Conservation (phyloP, 768 basidiomycete species). For the Leucosporidium creatinivorum region DNA sequence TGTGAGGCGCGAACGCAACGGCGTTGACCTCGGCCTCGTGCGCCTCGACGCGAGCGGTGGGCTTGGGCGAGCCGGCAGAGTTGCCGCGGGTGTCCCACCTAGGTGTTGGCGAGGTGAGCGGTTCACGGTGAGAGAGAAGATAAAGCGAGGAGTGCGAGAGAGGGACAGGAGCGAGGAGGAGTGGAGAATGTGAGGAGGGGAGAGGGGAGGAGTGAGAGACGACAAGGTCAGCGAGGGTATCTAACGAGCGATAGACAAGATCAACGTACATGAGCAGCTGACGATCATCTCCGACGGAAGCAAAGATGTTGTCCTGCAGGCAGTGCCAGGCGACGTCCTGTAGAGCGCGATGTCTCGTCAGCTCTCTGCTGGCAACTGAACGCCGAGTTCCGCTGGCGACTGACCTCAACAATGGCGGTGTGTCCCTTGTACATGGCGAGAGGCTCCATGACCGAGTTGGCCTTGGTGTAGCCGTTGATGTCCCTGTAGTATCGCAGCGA, state of each 20-base stretch:
- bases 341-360: conserved; percentile 6
- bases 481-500: conserved; percentile 55
- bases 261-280: conserved; percentile 76
- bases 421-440: conserved; percentile 78
- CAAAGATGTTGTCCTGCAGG: conserved; percentile 71
- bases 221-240: neutral
- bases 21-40: conserved; percentile 87
- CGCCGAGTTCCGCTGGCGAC: conserved; percentile 38
- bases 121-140: neutral
- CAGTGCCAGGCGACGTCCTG: conserved; percentile 97
- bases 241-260: conserved; percentile 10
- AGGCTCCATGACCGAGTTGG: conserved; percentile 72
- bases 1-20: conserved; percentile 79
- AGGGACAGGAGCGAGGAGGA: neutral
- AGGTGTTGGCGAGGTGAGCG: neutral
- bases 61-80: conserved; percentile 46
- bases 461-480: conserved; percentile 73
- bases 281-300: conserved; percentile 92
- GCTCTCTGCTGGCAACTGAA: neutral
- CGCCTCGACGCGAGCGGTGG: conserved; percentile 66
- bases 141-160: no score
- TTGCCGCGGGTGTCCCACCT: conserved; percentile 90
- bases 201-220: neutral
- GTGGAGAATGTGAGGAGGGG: neutral
- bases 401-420: conserved; percentile 79